These are phyloP conservation scores for Boletus sp. DNA, from an alignment of 768 basidiomycete genomes.

Conservation along the genomic window DNA sequence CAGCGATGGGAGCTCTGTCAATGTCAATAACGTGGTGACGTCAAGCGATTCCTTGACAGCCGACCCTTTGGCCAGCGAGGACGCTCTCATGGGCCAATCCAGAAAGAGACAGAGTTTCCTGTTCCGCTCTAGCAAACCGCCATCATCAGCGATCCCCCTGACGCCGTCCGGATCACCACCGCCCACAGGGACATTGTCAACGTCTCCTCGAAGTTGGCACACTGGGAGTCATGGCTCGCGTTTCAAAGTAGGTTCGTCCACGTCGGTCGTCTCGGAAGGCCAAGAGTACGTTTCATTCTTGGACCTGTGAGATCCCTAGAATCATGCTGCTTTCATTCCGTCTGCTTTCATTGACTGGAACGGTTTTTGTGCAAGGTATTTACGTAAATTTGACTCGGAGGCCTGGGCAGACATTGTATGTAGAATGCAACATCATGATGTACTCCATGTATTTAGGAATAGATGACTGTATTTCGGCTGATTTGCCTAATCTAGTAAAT, in stretches of 20 bases:
- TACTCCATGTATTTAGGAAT: background rate
- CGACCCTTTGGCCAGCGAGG: slow-evolving; percentile 1
- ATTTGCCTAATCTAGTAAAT: background rate
- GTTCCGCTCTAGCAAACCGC: background rate
- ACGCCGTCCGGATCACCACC: background rate
- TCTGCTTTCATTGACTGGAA: background rate
- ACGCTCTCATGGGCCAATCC: background rate
- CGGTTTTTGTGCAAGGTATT: background rate
- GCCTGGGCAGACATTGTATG: background rate
- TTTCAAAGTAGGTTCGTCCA: background rate
- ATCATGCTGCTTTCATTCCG: background rate
- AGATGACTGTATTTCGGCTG: background rate
- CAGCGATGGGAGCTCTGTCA: background rate
- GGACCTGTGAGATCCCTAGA: slow-evolving; percentile 13
- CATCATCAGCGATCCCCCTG: background rate
- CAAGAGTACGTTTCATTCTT: slow-evolving; percentile 28
- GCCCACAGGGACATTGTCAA: background rate
- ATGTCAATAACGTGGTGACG: background rate
- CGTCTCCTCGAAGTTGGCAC: background rate
- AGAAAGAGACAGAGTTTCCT: background rate
- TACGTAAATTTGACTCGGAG: background rate
- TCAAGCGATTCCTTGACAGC: slow-evolving; percentile 3
- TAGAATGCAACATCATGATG: background rate
- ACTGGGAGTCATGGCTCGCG: background rate
- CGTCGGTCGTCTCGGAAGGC: slow-evolving; percentile 11